Conservation (phyloP, 169 alveolate genomes). For the Cryptosporidium tyzzeri region DNA sequence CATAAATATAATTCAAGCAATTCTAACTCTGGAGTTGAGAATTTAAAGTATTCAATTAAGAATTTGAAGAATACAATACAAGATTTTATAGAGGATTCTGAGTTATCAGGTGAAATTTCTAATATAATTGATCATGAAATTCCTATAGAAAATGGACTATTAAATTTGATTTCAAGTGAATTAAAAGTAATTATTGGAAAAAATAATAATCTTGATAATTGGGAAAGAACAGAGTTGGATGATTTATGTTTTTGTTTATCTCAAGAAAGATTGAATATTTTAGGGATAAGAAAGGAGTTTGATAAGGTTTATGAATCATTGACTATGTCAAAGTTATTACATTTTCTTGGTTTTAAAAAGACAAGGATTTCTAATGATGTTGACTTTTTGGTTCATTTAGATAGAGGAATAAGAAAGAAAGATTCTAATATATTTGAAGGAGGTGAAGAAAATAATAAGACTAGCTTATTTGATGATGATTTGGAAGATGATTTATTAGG, state of each 20-base stretch:
- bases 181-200: slow-evolving; percentile 19
- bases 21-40: not conserved
- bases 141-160: slow-evolving; percentile 38
- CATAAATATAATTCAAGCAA: not conserved
- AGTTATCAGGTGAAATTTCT: not conserved
- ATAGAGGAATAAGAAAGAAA: slow-evolving; percentile 21
- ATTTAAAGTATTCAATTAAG: not conserved
- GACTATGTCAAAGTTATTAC: slow-evolving; percentile 6
- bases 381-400: slow-evolving; percentile 23
- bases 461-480: slow-evolving; percentile 16
- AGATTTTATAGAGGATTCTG: slow-evolving; percentile 43
- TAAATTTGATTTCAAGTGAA: slow-evolving; percentile 34
- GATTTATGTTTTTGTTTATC: slow-evolving; percentile 24
- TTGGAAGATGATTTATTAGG: not conserved
- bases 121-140: not conserved
- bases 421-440: not conserved
- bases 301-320: slow-evolving; percentile 15
- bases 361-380: slow-evolving; percentile 5
- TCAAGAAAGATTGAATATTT: slow-evolving; percentile 16
- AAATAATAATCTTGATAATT: not conserved
- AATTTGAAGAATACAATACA: slow-evolving; percentile 16
- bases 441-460: not conserved
- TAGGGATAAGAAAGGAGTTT: slow-evolving; percentile 33
- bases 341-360: slow-evolving; percentile 44
- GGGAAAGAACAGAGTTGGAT: slow-evolving; percentile 35